These are phyloP conservation scores for Nakazawaea wickerhamii DNA, from an alignment of 805 yeast species.

Conservation along the genomic window DNA sequence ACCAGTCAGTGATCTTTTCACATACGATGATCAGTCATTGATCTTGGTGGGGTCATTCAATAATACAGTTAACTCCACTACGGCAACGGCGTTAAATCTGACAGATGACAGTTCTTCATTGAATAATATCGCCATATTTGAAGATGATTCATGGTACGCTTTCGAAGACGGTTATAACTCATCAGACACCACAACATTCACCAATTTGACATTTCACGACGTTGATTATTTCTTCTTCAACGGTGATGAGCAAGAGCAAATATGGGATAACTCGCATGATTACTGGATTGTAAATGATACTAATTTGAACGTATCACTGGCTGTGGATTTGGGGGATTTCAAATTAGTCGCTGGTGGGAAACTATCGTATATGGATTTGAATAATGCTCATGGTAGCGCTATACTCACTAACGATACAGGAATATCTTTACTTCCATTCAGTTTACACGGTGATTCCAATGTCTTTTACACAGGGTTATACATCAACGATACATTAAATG, in stretches of 20 bases:
- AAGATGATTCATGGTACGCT: constrained; percentile 35
- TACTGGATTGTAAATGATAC: constrained; percentile 30
- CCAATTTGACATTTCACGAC: constrained; percentile 32
- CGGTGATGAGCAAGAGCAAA: constrained; percentile 16
- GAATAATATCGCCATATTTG: constrained; percentile 31
- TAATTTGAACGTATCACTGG: constrained; percentile 26
- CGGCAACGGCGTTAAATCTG: constrained; percentile 11
- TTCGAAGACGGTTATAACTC: constrained; percentile 29
- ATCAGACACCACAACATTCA: constrained; percentile 19
- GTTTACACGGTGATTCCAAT: constrained; percentile 17
- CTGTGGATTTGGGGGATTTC: constrained; percentile 14
- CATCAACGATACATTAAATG: constrained; percentile 44
- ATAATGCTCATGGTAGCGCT: constrained; percentile 25
- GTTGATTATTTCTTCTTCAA: constrained; percentile 38
- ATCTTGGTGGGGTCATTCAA: constrained; percentile 43
- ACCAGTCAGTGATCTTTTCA: constrained; percentile 27
- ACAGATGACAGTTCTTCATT: constrained; percentile 27
- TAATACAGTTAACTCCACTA: constrained; percentile 26
- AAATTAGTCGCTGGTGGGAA: constrained; percentile 17
- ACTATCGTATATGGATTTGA: constrained; percentile 16
- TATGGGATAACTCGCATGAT: constrained; percentile 37
- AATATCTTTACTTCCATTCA: constrained; percentile 22
- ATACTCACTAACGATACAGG: constrained; percentile 23
- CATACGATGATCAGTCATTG: constrained; percentile 29
- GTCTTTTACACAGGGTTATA: constrained; percentile 31